phyloP scores from a whole-genome alignment of 176 grass and related monocot genomes.

The Oryza coarctata region DNA sequence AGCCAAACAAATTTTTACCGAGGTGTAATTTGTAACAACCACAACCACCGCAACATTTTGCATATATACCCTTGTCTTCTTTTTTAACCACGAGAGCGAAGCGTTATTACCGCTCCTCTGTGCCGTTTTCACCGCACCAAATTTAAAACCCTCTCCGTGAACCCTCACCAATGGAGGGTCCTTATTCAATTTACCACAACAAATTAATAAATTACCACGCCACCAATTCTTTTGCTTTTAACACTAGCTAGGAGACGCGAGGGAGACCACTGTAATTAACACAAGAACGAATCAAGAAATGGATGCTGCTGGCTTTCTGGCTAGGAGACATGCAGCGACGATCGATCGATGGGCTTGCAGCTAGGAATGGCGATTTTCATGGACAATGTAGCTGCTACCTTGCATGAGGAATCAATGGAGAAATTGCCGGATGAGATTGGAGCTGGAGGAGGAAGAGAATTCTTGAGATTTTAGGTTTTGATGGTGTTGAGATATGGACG shows the following conservation, averaged over 20 bases:
- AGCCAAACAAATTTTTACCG: conserved; percentile 29
- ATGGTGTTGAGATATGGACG: conserved; percentile 28
- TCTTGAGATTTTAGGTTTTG: conserved; percentile 48
- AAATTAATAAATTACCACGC: conserved; percentile 92
- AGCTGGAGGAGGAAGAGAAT: conserved; percentile 18
- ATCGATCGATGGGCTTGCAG: conserved; percentile 11
- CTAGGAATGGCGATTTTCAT: conserved; percentile 30
- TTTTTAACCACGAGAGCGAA: conserved; percentile 39
- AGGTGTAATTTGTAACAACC: background rate
- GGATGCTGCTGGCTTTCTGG: conserved; percentile 10
- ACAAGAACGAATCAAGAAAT: conserved; percentile 62
- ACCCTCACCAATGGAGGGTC: conserved; percentile 47
- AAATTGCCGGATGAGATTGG: background rate
- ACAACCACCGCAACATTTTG: conserved; percentile 25
- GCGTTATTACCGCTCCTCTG: conserved; percentile 50
- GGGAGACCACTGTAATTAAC: conserved; percentile 32
- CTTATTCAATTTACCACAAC: conserved; percentile 80
- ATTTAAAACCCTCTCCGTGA: conserved; percentile 26
- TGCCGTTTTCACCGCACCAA: conserved; percentile 39
- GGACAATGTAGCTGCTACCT: conserved; percentile 30
- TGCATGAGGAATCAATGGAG: conserved; percentile 31
- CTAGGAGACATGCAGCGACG: background rate
- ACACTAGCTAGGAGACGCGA: conserved; percentile 21
- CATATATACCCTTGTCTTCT: background rate
- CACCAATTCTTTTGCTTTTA: conserved; percentile 43